Conservation (phyloP, 2,329 filamentous ascomycete species). For the Cercospora zeae-maydis region DNA sequence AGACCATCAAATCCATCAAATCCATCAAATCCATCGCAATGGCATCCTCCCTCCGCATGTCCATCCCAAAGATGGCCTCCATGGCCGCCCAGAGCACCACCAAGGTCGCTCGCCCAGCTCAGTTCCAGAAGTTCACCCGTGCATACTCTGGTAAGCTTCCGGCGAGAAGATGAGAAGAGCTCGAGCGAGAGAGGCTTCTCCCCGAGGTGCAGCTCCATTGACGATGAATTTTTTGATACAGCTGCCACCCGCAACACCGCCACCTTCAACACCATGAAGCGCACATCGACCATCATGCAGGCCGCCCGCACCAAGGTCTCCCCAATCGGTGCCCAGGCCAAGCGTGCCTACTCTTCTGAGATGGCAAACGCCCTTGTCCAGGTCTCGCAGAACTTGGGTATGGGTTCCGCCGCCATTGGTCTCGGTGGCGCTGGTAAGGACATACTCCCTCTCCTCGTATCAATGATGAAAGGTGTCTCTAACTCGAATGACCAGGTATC, state of each 20-base stretch:
- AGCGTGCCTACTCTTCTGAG: conserved; percentile 79
- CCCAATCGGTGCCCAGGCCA: conserved; percentile 47
- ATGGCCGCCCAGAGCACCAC: conserved; percentile 62
- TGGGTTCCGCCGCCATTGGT: conserved; percentile 86
- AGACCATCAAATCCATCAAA: conserved; percentile 7
- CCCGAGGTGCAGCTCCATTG: conserved; percentile 16
- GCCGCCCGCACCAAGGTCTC: conserved; percentile 33
- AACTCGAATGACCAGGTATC: conserved; percentile 57
- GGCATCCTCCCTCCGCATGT: conserved; percentile 68
- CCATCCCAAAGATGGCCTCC: conserved; percentile 73
- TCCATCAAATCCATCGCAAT: conserved; percentile 58
- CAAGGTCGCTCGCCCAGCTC: conserved; percentile 69
- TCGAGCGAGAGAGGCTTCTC: conserved; percentile 14
- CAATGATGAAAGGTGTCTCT: background rate
- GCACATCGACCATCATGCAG: conserved; percentile 54
- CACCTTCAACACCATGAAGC: conserved; percentile 72
- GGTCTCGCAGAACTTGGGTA: conserved; percentile 72
- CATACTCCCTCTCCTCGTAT: background rate
- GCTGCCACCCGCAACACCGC: conserved; percentile 43
- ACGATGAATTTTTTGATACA: conserved; percentile 19
- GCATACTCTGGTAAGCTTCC: conserved; percentile 61
- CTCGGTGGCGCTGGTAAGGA: conserved; percentile 47
- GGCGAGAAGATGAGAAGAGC: conserved; percentile 17
- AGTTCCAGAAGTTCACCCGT: conserved; percentile 62
- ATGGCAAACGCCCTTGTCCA: conserved; percentile 84